These are phyloP conservation scores for Colletotrichum eleusines DNA, from an alignment of 2,329 filamentous ascomycete genomes.

Conservation along the genomic window DNA sequence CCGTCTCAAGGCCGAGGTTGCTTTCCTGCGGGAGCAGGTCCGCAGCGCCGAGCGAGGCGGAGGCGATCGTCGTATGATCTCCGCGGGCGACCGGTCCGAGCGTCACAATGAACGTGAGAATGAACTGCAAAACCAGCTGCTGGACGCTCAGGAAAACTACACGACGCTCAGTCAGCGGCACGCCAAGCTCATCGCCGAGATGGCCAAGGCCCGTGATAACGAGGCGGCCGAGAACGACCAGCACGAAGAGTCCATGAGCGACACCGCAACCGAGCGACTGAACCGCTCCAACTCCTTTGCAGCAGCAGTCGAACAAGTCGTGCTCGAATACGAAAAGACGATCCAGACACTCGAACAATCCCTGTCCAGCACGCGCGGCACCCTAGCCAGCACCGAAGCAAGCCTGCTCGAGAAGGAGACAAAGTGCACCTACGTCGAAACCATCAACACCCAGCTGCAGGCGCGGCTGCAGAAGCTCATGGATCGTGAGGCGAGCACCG, in stretches of 20 bases:
- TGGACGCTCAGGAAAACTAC: conserved; percentile 96
- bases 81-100: conserved; percentile 76
- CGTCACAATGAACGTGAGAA: conserved; percentile 86
- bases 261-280: conserved; percentile 85
- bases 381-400: conserved; percentile 87
- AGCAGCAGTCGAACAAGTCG: conserved; percentile 94
- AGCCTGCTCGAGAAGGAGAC: conserved; percentile 92
- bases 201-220: conserved; percentile 85
- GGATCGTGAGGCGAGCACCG: conserved; percentile 91
- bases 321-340: conserved; percentile 98
- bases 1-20: conserved; percentile 90
- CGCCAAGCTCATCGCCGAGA: conserved; percentile 93
- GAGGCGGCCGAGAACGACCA: conserved; percentile 70
- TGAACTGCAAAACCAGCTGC: conserved; percentile 91
- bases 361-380: conserved; percentile 86
- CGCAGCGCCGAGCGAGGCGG: conserved; percentile 79
- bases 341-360: conserved; percentile 95
- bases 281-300: conserved; percentile 97
- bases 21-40: conserved; percentile 94
- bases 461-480: conserved; percentile 90
- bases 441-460: conserved; percentile 90
- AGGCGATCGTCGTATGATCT: conserved; percentile 64
- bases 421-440: conserved; percentile 92
- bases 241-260: conserved; percentile 74
- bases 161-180: conserved; percentile 90